Evolutionary conservation across 2,329 filamentous ascomycete species (phyloP).

Genomic region (Aspergillus calidoustus): DNA sequence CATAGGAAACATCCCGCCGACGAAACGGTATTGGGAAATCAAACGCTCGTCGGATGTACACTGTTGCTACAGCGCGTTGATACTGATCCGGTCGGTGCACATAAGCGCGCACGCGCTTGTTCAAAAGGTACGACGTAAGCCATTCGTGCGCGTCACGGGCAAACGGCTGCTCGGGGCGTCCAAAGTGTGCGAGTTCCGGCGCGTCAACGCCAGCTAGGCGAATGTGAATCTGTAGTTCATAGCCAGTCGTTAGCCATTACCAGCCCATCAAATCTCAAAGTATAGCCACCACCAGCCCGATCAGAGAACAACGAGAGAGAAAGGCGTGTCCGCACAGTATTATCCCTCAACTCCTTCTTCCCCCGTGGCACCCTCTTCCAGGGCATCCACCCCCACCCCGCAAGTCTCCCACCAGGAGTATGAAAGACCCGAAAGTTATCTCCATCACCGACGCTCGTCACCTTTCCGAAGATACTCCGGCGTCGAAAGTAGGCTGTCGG

Average conservation of each 20-base stretch:
- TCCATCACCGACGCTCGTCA: slow-evolving; percentile 94
- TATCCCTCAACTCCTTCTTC: slow-evolving; percentile 71
- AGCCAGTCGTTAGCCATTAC: not conserved
- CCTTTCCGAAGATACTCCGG: slow-evolving; percentile 78
- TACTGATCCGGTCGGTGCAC: slow-evolving; percentile 90
- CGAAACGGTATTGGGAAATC: slow-evolving; percentile 52
- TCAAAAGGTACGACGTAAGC: slow-evolving; percentile 73
- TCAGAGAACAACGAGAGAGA: not conserved
- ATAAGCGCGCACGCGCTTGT: slow-evolving; percentile 77
- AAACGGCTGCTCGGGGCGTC: slow-evolving; percentile 82
- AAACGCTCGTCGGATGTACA: slow-evolving; percentile 66
- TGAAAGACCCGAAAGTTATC: slow-evolving; percentile 96
- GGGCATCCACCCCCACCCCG: slow-evolving; percentile 91
- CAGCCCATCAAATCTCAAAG: not conserved
- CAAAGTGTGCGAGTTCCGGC: slow-evolving; percentile 91
- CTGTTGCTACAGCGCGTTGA: slow-evolving; percentile 84
- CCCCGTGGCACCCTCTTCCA: slow-evolving; percentile 71
- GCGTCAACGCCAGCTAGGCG: slow-evolving; percentile 92
- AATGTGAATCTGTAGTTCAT: slow-evolving; percentile 67
- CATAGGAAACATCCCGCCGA: slow-evolving; percentile 79
- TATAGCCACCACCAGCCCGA: not conserved
- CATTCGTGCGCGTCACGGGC: slow-evolving; percentile 79
- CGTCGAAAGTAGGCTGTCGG: slow-evolving; percentile 74
- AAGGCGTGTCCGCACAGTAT: slow-evolving; percentile 65
- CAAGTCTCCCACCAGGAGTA: slow-evolving; percentile 83